phyloP scores from a whole-genome alignment of 306 rosid genomes.

The Abrus pulchellus region DNA sequence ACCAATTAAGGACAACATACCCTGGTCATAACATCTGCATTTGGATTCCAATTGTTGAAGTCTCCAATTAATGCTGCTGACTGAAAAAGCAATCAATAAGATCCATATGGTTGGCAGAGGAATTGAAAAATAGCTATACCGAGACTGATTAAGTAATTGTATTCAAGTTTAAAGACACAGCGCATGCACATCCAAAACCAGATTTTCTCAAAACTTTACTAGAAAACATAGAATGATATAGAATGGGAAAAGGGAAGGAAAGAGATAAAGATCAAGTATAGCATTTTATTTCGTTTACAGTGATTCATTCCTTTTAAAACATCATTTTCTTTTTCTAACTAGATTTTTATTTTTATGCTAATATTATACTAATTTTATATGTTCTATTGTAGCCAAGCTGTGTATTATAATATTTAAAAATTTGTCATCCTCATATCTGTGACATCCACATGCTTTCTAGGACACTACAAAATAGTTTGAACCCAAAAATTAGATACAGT shows the following conservation, averaged over 20 bases:
- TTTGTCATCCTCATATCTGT: not conserved
- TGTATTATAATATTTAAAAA: slow-evolving; percentile 3
- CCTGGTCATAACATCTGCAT: slow-evolving; percentile 83
- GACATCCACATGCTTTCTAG: slow-evolving; percentile 22
- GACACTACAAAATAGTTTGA: slow-evolving; percentile 31
- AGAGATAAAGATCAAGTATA: slow-evolving; percentile 16
- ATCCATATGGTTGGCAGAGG: slow-evolving; percentile 37
- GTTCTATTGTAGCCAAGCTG: not conserved
- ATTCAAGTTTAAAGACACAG: slow-evolving; percentile 29
- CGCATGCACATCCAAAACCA: slow-evolving; percentile 40
- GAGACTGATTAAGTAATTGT: slow-evolving; percentile 15
- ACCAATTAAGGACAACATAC: slow-evolving; percentile 59
- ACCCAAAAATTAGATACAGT: not conserved
- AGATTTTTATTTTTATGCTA: not conserved
- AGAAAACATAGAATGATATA: slow-evolving; percentile 29
- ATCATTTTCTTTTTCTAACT: not conserved
- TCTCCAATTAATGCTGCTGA: slow-evolving; percentile 94
- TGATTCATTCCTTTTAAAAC: not conserved
- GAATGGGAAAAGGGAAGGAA: slow-evolving; percentile 13
- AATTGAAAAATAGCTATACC: slow-evolving; percentile 19
- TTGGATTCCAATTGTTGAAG: slow-evolving; percentile 96
- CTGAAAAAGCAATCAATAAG: slow-evolving; percentile 62
- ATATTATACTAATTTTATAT: not conserved
- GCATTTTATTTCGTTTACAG: not conserved
- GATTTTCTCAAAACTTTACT: slow-evolving; percentile 35